Evolutionary conservation across 2,329 filamentous ascomycete species (phyloP).

Genomic region (Hysterium pulicare): DNA sequence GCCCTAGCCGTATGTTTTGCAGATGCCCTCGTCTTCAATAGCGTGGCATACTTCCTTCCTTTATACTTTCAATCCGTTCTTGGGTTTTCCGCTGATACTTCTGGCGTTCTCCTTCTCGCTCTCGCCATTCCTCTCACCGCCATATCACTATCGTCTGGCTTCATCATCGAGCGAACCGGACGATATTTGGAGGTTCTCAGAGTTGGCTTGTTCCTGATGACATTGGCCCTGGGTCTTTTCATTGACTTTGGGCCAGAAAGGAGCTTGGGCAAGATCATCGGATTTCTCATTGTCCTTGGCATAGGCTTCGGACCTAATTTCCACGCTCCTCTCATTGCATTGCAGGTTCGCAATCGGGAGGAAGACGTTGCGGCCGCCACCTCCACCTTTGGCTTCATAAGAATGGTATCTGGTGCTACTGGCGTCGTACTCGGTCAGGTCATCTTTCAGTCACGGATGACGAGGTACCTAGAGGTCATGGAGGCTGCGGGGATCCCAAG

Average conservation of each 20-base stretch:
- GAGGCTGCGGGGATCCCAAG: conserved; percentile 15
- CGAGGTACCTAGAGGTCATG: conserved; percentile 36
- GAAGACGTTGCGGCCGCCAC: conserved; percentile 52
- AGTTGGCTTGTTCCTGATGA: conserved; percentile 29
- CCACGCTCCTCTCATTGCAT: conserved; percentile 51
- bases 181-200: conserved; percentile 38
- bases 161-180: conserved; percentile 45
- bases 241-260: conserved; percentile 17
- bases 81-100: conserved; percentile 55
- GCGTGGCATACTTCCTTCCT: conserved; percentile 66
- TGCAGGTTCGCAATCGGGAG: conserved; percentile 55
- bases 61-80: conserved; percentile 71
- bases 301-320: conserved; percentile 54
- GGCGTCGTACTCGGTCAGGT: conserved; percentile 51
- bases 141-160: conserved; percentile 45
- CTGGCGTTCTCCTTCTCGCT: conserved; percentile 59
- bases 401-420: conserved; percentile 45
- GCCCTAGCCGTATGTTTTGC: conserved; percentile 49
- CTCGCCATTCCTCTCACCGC: conserved; percentile 48
- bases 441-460: conserved; percentile 56
- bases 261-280: conserved; percentile 37
- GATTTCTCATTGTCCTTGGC: conserved; percentile 49
- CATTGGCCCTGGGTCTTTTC: conserved; percentile 32
- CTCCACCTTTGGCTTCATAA: conserved; percentile 49
- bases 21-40: conserved; percentile 60